Base-by-base conservation (phyloP, 805 yeast species). In the Candida boleticola region DNA sequence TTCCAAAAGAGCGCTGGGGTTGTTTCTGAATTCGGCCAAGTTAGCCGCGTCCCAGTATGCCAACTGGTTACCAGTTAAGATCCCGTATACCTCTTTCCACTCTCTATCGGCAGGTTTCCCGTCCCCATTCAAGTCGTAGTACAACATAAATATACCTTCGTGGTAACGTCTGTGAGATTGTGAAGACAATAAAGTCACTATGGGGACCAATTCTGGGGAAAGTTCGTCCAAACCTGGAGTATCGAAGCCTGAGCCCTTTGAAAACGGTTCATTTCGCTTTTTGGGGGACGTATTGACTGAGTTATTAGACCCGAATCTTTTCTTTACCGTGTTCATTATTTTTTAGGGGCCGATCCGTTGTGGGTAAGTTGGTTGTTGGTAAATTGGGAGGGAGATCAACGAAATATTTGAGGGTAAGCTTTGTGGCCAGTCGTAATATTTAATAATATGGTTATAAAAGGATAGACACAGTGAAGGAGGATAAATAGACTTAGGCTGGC, bases 41-140 rank as follows among this genome's bases (percentile, higher is more conserved):
- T 74, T 74, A 31, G 79, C 80, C 2, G 89, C 88, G 58, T 89
- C 89, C 97, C 98, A 93, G 47, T 88, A 78, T 0, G 97, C 95
- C 46, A 93, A 68, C 54, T 92, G 96, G 44, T 88, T 87, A 17
- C 99, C 99, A 3, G 88, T 80, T 32, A 93, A 69, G 13, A 87
- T 88, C 34, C 96, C 98, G 60, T 86, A 93, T 19, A 90, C 96
- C 64, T 93, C 97, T 41, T 76, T 74, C 99, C 99, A 93, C 53
- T 76, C 75, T 36, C 97, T 73, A 38, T 83, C 86, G 0, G 84
- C 82, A 0, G 96, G 90, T 42, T 82, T 77, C 6, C 99, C 99
- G 51, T 92, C 96, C 20, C 86, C 79, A 55, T 82, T 81, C 51
- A 86, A 66, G 52, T 85, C 92, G 51, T 82, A 38, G 46, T 85